Base-by-base conservation (phyloP, 352 stramenopile species). In the Phytophthora pinifolia region DNA sequence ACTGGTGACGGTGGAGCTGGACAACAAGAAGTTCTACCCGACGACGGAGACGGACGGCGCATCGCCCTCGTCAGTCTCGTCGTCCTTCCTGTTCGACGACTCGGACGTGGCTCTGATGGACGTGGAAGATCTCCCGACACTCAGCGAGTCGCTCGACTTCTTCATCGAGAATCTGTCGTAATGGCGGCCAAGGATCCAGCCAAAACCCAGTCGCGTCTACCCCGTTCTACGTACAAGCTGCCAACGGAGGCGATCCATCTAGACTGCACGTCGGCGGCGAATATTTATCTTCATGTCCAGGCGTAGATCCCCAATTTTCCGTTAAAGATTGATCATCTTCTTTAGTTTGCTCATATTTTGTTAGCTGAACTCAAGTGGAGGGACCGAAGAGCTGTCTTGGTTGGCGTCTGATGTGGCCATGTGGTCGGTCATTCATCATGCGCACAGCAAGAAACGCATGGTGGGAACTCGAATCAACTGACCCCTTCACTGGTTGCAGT, bases 141-240 rank as follows among this genome's bases (percentile, higher is more conserved):
- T 85, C 17, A 76, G 74, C 34, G 74, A 85, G 35, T 80, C 72
- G n/a, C 68, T 85, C 31, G 74, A 85, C 25, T 85, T 85, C 36
- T 75, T 85, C 46, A 85, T 85, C 50, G 67, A 70, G 42, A 78
- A 65, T 43, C 67, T 78, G 6, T 54, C 31, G 12, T 70, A 67
- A 52, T 53, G 25, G 10, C 6, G 20, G 20, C 15, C 12, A 35
- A 31, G 14, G 29, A 25, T 17, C 25, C 20, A 27, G 20, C 15
- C 12, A 35, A 25, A 14, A 18, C 32, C 25, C 25, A 36, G 34
- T 47, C 30, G 42, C 31, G 37, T 50, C 14, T 50, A 9, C 15
- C 12, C 27, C 34, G 47, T 13, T 55, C 15, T 46, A 33, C 25
- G 43, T 54, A 39, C 30, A 31, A 25, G 4, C 14, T 39, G 17